Evolutionary conservation across 2,329 filamentous ascomycete species (phyloP).

Genomic region (Chalara sp.): DNA sequence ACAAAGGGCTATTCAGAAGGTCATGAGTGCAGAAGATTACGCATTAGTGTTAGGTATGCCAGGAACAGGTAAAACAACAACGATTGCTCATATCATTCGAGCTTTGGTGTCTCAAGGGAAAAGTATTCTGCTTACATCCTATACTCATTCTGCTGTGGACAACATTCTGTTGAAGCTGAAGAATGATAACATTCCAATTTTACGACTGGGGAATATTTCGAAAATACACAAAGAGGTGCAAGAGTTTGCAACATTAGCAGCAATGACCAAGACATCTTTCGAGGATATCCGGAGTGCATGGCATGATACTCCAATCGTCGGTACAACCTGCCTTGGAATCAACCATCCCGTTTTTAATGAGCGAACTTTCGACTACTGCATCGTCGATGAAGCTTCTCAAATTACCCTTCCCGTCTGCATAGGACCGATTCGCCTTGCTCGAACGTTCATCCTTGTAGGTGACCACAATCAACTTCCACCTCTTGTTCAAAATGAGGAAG

Average conservation of each 20-base stretch:
- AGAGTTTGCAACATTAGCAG: slow-evolving; percentile 74
- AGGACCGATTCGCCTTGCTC: slow-evolving; percentile 87
- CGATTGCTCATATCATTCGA: slow-evolving; percentile 93
- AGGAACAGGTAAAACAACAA: slow-evolving; percentile 96
- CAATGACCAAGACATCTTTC: slow-evolving; percentile 65
- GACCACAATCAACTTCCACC: slow-evolving; percentile 96
- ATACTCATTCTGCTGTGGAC: slow-evolving; percentile 96
- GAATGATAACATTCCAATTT: slow-evolving; percentile 66
- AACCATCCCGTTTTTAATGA: slow-evolving; percentile 84
- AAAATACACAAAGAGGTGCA: slow-evolving; percentile 87
- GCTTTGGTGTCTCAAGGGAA: slow-evolving; percentile 84
- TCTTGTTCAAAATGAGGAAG: slow-evolving; percentile 86
- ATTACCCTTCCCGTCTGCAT: slow-evolving; percentile 94
- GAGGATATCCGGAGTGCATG: slow-evolving; percentile 80
- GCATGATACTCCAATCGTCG: slow-evolving; percentile 81
- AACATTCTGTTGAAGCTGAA: slow-evolving; percentile 94
- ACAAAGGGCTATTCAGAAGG: slow-evolving; percentile 78
- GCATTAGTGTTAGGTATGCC: slow-evolving; percentile 98
- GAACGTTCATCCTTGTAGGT: slow-evolving; percentile 88
- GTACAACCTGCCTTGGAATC: slow-evolving; percentile 89
- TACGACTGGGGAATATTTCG: slow-evolving; percentile 77
- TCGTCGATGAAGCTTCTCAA: slow-evolving; percentile 95
- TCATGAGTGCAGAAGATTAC: slow-evolving; percentile 93
- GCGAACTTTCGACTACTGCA: slow-evolving; percentile 93
- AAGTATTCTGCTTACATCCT: slow-evolving; percentile 87